Base-by-base conservation (phyloP, 1,284 basidiomycete genomes). In the Xerocomus minutiporus region DNA sequence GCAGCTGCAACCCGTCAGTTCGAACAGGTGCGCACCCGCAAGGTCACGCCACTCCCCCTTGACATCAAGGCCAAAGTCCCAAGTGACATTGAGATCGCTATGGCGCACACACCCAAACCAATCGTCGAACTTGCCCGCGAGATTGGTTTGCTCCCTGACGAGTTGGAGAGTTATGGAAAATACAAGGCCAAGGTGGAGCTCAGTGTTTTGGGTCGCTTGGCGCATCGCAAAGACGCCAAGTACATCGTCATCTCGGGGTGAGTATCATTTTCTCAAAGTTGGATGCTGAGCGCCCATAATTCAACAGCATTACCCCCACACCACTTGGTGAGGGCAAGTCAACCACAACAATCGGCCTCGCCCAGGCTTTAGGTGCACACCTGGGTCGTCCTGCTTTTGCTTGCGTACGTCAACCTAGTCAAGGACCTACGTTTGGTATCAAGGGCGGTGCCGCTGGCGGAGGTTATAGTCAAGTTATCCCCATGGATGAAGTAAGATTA, bases 391-490 rank as follows among this genome's bases (percentile, higher is more conserved):
- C 91, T 15, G 83, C 93, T 9, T 99, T 98, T 72, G 97, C 97
- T 48, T 97, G 94, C 72, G 95, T 99, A n/a, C 89, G 96, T 56
- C 97, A 99, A 70, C 96, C 96, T 2, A 96, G 93, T 71, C 96
- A 99, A 72, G 96, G 97, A 15, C 96, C 96, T 29, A 99, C 96
- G 0, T 99, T 99, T 67, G 96, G 97, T 68, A 97, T 99, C 79
- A 99, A 99, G 75, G 96, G 96, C 63, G 97, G 97, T 65, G 97
- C 96, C 32, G 96, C 96, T 50, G 96, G 97, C 51, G 96, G 96
- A 61, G 96, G 96, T 54, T 99, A 99, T 78, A 94, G 93, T 68
- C 96, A 99, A 71, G 92, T 99, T 64, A 98, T 98, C 73, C 95
- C 95, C 49, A 97, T 97, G 95, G 95, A 97, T 67, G 95, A 97